Conservation (phyloP, 768 basidiomycete species). For the Hypholoma fasciculare region DNA sequence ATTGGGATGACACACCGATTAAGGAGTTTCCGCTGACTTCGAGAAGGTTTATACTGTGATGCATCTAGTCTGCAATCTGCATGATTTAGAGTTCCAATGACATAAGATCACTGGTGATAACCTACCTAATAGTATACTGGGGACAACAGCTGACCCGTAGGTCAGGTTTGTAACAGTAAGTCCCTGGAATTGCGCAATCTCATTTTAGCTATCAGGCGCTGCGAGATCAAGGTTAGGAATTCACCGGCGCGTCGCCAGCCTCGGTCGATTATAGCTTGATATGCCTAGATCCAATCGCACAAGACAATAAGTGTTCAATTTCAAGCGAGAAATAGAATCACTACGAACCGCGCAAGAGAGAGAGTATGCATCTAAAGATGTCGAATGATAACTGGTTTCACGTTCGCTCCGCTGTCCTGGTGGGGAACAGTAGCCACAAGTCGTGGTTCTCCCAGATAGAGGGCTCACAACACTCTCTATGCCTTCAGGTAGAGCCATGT, state of each 20-base stretch:
- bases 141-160: constrained; percentile 85
- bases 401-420: constrained; percentile 46
- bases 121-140: constrained; percentile 89
- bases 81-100: background rate
- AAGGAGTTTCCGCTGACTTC: constrained; percentile 73
- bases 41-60: constrained; percentile 62
- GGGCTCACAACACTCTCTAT: constrained; percentile 40
- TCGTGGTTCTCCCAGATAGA: constrained; percentile 31
- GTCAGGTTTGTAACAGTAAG: constrained; percentile 88
- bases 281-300: constrained; percentile 44
- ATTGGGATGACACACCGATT: constrained; percentile 50
- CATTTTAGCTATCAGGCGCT: background rate
- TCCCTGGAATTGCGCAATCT: constrained; percentile 31
- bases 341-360: constrained; percentile 53
- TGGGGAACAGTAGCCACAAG: constrained; percentile 70
- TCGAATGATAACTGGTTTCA: constrained; percentile 45
- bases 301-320: background rate
- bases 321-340: background rate
- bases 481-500: constrained; percentile 15
- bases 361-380: constrained; percentile 48
- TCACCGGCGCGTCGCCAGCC: constrained; percentile 83
- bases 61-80: constrained; percentile 61
- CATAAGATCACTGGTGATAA: background rate
- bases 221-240: background rate
- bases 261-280: constrained; percentile 81